Percentiles rank a stretch among this genome's conserved stretches.
Evolutionary conservation across 768 basidiomycete species (phyloP).

Genomic region (Cubamyces sp.): DNA sequence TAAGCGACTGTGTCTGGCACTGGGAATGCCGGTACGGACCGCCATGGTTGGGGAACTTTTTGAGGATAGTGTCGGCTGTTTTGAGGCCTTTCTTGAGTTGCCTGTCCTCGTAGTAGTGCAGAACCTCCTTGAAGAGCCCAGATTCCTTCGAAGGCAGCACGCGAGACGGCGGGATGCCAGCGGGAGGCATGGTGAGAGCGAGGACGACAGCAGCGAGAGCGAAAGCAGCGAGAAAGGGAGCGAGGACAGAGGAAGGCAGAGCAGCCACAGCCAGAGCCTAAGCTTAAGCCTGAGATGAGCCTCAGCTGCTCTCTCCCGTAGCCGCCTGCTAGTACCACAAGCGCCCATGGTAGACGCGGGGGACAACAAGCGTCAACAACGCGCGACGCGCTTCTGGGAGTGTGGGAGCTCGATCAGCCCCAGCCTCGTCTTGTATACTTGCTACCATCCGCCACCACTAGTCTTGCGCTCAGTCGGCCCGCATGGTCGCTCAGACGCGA

Average conservation of each 20-base stretch:
- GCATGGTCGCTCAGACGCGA: conserved; percentile 79
- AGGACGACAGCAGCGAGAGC: conserved; percentile 10
- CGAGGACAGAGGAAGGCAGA: not conserved
- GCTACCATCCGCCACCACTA: not conserved
- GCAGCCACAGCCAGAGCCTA: conserved; percentile 3
- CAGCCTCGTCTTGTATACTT: not conserved
- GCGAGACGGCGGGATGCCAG: conserved; percentile 46
- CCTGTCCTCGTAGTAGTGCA: conserved; percentile 86
- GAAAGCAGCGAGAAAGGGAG: not conserved
- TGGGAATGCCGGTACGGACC: conserved; percentile 52
- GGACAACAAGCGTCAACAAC: conserved; percentile 26
- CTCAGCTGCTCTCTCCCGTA: not conserved
- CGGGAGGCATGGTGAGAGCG: conserved; percentile 30
- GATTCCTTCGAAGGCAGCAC: conserved; percentile 82
- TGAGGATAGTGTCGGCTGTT: conserved; percentile 90
- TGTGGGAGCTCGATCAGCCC: not conserved
- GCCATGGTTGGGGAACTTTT: conserved; percentile 95
- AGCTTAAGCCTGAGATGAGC: not conserved
- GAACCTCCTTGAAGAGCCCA: conserved; percentile 81
- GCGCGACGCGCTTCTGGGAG: conserved; percentile 25
- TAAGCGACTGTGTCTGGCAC: not conserved
- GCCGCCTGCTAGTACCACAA: not conserved
- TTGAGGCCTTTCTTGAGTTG: conserved; percentile 90
- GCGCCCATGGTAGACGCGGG: not conserved
- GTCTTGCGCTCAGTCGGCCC: conserved; percentile 21